phyloP scores from a whole-genome alignment of 2,329 filamentous ascomycete genomes.

The Rhinocladiella similis region DNA sequence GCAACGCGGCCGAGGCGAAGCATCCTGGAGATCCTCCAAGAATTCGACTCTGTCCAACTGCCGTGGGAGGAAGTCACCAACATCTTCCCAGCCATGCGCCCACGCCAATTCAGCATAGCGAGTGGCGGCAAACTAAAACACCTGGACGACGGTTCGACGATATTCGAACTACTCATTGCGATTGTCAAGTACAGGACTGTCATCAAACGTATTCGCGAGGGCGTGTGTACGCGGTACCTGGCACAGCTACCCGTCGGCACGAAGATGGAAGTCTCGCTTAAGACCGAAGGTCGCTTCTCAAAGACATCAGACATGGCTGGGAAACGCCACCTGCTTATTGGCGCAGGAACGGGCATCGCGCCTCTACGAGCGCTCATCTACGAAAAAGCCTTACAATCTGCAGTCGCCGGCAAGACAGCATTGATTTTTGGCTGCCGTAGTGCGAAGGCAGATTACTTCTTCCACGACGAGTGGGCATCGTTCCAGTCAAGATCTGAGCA shows the following conservation, averaged over 20 bases:
- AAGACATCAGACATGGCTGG: constrained; percentile 2
- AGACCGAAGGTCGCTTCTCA: constrained; percentile 28
- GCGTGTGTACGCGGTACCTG: constrained; percentile 88
- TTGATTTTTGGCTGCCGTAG: constrained; percentile 88
- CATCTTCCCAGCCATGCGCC: constrained; percentile 78
- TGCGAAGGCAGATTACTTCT: constrained; percentile 74
- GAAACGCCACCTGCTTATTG: constrained; percentile 54
- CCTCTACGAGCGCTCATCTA: constrained; percentile 53
- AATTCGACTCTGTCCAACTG: constrained; percentile 82
- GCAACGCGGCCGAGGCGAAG: constrained; percentile 85
- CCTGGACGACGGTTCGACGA: constrained; percentile 40
- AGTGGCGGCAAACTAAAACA: constrained; percentile 61
- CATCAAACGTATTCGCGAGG: constrained; percentile 78
- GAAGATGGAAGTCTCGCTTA: constrained; percentile 54
- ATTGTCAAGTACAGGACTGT: constrained; percentile 91
- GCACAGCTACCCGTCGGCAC: constrained; percentile 61
- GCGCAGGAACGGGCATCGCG: constrained; percentile 34
- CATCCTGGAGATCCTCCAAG: constrained; percentile 87
- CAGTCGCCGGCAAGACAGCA: constrained; percentile 48
- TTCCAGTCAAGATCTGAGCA: constrained; percentile 30
- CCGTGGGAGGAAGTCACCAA: constrained; percentile 72
- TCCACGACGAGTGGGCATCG: constrained; percentile 69
- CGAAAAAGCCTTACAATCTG: constrained; percentile 17
- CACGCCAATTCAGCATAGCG: constrained; percentile 90
- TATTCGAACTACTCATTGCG: constrained; percentile 74